phyloP scores from a whole-genome alignment of 2,329 filamentous ascomycete genomes.

The Sclerotinia subarctica region DNA sequence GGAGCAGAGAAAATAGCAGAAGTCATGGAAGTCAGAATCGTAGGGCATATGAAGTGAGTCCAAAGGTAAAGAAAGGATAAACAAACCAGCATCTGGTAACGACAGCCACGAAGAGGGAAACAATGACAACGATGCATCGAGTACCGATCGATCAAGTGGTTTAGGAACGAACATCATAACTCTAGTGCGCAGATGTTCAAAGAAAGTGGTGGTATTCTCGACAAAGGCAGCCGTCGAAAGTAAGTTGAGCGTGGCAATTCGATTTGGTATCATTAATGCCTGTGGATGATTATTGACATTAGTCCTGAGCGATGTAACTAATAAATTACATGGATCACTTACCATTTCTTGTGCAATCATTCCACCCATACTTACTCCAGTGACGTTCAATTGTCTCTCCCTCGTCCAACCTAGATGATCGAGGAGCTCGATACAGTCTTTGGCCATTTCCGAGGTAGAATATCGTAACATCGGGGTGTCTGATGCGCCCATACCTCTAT shows the following conservation, averaged over 20 bases:
- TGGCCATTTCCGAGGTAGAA: constrained; percentile 81
- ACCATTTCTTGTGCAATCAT: constrained; percentile 88
- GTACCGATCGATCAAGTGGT: constrained; percentile 62
- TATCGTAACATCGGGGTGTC: constrained; percentile 76
- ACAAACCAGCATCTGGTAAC: constrained; percentile 53
- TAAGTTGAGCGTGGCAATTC: constrained; percentile 56
- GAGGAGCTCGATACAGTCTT: constrained; percentile 67
- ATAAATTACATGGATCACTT: constrained; percentile 31
- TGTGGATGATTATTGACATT: constrained; percentile 1
- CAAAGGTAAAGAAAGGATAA: constrained; percentile 46
- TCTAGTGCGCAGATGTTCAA: constrained; percentile 61
- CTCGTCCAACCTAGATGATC: constrained; percentile 67
- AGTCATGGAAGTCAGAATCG: constrained; percentile 41
- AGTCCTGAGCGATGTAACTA: not conserved
- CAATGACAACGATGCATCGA: constrained; percentile 60
- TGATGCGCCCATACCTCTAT: constrained; percentile 74
- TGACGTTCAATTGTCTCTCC: constrained; percentile 59
- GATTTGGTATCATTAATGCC: constrained; percentile 50
- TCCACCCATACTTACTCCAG: constrained; percentile 81
- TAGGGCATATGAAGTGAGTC: constrained; percentile 36
- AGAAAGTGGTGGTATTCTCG: constrained; percentile 58
- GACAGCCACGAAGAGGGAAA: constrained; percentile 64
- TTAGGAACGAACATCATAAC: constrained; percentile 64
- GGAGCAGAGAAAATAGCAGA: constrained; percentile 62
- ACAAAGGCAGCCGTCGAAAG: constrained; percentile 60